Conservation (phyloP, 2,329 filamentous ascomycete genomes). For the Hymenoscyphus infarciens region DNA sequence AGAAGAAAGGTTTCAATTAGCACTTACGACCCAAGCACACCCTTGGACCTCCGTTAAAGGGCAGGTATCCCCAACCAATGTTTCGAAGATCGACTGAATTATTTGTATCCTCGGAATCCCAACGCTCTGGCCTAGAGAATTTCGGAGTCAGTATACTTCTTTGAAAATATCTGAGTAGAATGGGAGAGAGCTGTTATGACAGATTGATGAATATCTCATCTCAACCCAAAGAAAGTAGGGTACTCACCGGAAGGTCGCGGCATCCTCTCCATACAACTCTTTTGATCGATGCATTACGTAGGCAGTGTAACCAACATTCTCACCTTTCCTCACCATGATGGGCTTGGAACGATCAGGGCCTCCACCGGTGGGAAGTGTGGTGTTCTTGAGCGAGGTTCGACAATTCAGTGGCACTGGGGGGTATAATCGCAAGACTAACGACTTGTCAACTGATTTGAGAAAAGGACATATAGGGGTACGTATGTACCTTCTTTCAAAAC, state of each 20-base stretch:
- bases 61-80: constrained; percentile 42
- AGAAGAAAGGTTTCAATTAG: background rate
- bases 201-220: no score
- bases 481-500: constrained; percentile 21
- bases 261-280: constrained; percentile 36
- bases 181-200: no score
- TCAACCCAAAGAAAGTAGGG: no score
- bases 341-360: constrained; percentile 28
- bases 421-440: constrained; percentile 21
- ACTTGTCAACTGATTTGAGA: background rate
- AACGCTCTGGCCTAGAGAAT: constrained; percentile 28
- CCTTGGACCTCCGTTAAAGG: constrained; percentile 37
- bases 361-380: constrained; percentile 33
- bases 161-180: no score
- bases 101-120: constrained; percentile 28
- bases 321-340: constrained; percentile 24
- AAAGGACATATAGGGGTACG: background rate
- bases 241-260: constrained; percentile 32
- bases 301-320: constrained; percentile 25
- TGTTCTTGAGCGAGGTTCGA: constrained; percentile 27
- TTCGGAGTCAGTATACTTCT: no score
- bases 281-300: constrained; percentile 31
- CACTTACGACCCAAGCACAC: constrained; percentile 31
- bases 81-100: constrained; percentile 22
- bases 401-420: constrained; percentile 31